Percentiles rank a stretch among this genome's conserved stretches.
Conservation (phyloP, 768 basidiomycete genomes). For the Amanita exitialis region DNA sequence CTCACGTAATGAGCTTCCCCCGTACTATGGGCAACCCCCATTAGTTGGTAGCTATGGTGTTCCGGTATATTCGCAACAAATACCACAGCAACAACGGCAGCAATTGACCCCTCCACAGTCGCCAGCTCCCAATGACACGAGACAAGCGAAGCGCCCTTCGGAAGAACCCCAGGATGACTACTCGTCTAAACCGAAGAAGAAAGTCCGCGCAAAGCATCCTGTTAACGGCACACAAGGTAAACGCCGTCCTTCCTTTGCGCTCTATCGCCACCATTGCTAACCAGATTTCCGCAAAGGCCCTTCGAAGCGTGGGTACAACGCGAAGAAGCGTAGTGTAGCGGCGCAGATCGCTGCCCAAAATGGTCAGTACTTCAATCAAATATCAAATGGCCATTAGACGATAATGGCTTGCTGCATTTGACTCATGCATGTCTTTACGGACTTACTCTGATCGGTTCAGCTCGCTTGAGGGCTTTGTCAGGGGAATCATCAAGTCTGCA, state of each 20-base stretch:
- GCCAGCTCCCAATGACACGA: conserved; percentile 3
- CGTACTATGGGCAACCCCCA: conserved; percentile 19
- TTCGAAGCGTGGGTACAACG: conserved; percentile 58
- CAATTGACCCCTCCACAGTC: conserved; percentile 14
- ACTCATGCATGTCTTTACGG: background rate
- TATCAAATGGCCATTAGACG: background rate
- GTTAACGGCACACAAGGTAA: conserved; percentile 7
- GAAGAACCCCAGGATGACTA: conserved; percentile 26
- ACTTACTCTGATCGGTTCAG: conserved; percentile 8
- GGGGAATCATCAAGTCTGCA: conserved; percentile 23
- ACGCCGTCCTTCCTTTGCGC: background rate
- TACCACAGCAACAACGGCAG: conserved; percentile 11
- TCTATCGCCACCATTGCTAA: conserved; percentile 1
- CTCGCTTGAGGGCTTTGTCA: conserved; percentile 7
- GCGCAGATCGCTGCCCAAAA: conserved; percentile 56
- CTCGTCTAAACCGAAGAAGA: conserved; percentile 23
- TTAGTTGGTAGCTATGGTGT: conserved; percentile 5
- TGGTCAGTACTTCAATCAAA: conserved; percentile 29
- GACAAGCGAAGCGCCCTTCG: conserved; percentile 3
- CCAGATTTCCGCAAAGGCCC: conserved; percentile 18
- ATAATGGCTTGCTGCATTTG: background rate
- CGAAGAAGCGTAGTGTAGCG: conserved; percentile 66
- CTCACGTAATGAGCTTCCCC: conserved; percentile 14
- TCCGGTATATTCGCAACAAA: conserved; percentile 5
- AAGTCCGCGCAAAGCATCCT: conserved; percentile 8